Conservation (phyloP, 192 early-diverging fungal genomes). For the Radiomyces spectabilis region DNA sequence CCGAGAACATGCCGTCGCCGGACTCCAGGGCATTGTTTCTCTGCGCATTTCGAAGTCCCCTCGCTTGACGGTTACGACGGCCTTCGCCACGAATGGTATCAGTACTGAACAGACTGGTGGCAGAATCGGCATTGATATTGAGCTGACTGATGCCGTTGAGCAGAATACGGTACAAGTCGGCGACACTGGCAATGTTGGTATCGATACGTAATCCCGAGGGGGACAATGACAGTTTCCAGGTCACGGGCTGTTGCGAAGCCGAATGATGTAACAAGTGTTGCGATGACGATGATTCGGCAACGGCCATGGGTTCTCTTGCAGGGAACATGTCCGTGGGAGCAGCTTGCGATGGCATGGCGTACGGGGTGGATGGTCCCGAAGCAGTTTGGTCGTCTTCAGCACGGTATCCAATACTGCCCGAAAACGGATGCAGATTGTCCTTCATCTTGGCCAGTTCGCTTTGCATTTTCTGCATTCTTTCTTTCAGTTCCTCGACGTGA, state of each 20-base stretch:
- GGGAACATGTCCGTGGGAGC: neutral
- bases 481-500: slow-evolving; percentile 35
- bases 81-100: slow-evolving; percentile 23
- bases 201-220: slow-evolving; percentile 2
- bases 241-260: slow-evolving; percentile 8
- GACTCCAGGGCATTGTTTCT: too few species aligned
- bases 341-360: neutral
- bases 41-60: too few species aligned
- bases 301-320: too few species aligned
- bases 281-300: too few species aligned
- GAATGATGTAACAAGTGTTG: neutral
- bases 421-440: slow-evolving; percentile 29
- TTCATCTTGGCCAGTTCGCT: slow-evolving; percentile 32
- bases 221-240: slow-evolving; percentile 1
- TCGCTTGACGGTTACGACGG: neutral
- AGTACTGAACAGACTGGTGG: slow-evolving; percentile 28
- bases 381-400: slow-evolving; percentile 1
- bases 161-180: slow-evolving; percentile 30
- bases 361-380: neutral
- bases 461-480: slow-evolving; percentile 38
- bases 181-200: slow-evolving; percentile 36
- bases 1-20: neutral
- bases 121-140: slow-evolving; percentile 30
- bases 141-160: slow-evolving; percentile 33
- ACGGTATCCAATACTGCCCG: neutral